Conservation (phyloP, 2,329 filamentous ascomycete genomes). For the Cladosporium sp. region DNA sequence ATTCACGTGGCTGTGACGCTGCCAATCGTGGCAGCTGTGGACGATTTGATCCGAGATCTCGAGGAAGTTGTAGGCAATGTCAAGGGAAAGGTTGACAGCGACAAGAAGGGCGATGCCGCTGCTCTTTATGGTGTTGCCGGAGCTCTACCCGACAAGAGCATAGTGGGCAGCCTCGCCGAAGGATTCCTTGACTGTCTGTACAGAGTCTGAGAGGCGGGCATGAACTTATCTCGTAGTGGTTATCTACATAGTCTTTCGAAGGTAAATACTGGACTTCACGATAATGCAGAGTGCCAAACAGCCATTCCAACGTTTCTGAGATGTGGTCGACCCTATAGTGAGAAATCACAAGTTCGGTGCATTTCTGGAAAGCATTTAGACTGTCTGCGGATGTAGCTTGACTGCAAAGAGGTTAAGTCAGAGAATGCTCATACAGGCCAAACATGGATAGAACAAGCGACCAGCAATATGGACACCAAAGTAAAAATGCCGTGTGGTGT, state of each 20-base stretch:
- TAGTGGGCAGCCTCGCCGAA: conserved; percentile 85
- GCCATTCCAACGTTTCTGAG: not conserved
- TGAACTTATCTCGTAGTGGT: not conserved
- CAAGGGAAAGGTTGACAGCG: conserved; percentile 69
- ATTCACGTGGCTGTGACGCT: conserved; percentile 93
- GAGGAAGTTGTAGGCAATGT: conserved; percentile 65
- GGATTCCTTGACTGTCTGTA: conserved; percentile 73
- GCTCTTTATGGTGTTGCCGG: conserved; percentile 95
- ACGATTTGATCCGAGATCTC: conserved; percentile 74
- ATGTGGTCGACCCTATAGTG: not conserved
- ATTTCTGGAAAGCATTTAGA: not conserved
- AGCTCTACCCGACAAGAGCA: conserved; percentile 90
- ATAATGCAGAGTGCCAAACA: not conserved
- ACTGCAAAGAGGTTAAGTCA: not conserved
- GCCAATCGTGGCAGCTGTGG: conserved; percentile 78
- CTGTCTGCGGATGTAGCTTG: not conserved
- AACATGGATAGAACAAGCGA: not conserved
- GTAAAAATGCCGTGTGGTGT: not conserved
- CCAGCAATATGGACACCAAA: not conserved
- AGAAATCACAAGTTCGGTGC: not conserved
- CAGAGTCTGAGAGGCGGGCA: not conserved
- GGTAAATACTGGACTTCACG: conserved; percentile 18
- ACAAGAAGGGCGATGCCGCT: conserved; percentile 72
- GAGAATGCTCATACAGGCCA: not conserved
- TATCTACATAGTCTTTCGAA: not conserved